These are phyloP conservation scores for Omphalea diandra DNA, from an alignment of 441 rosid genomes.

Conservation along the genomic window DNA sequence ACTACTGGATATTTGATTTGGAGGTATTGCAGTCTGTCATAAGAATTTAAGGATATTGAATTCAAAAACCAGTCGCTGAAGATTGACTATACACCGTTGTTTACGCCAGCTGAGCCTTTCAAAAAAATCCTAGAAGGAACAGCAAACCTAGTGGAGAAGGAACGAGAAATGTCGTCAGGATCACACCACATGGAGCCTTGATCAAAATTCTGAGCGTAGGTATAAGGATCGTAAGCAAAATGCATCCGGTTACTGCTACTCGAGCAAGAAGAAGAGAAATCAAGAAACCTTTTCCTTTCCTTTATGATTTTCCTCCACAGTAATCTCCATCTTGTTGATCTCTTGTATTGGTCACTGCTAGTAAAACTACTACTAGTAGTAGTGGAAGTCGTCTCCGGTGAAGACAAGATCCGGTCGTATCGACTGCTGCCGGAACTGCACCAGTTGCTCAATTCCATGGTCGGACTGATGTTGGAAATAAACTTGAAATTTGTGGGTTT, in stretches of 20 bases:
- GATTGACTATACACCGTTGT: no score
- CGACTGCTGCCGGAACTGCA: constrained; percentile 29
- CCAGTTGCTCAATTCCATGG: constrained; percentile 37
- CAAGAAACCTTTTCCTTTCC: constrained; percentile 40
- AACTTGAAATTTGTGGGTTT: neutral
- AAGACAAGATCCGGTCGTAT: constrained; percentile 39
- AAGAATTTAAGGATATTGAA: neutral
- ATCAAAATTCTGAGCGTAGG: constrained; percentile 71
- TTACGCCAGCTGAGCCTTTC: constrained; percentile 9
- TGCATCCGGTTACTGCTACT: constrained; percentile 5
- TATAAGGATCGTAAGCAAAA: constrained; percentile 52
- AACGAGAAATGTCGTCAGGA: constrained; percentile 57
- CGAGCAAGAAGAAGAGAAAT: constrained; percentile 28
- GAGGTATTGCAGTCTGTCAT: no score
- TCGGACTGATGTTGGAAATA: neutral
- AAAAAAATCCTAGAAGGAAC: constrained; percentile 57
- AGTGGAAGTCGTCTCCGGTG: constrained; percentile 14
- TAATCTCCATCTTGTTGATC: constrained; percentile 42
- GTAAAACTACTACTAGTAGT: neutral
- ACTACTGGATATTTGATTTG: no score
- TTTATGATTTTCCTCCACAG: constrained; percentile 60
- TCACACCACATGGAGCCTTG: constrained; percentile 45
- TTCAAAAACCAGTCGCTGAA: neutral
- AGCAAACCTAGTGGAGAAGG: constrained; percentile 82
- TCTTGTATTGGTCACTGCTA: no score